phyloP scores from a whole-genome alignment of 2,329 filamentous ascomycete species.

The Aspergillus pseudoglaucus region DNA sequence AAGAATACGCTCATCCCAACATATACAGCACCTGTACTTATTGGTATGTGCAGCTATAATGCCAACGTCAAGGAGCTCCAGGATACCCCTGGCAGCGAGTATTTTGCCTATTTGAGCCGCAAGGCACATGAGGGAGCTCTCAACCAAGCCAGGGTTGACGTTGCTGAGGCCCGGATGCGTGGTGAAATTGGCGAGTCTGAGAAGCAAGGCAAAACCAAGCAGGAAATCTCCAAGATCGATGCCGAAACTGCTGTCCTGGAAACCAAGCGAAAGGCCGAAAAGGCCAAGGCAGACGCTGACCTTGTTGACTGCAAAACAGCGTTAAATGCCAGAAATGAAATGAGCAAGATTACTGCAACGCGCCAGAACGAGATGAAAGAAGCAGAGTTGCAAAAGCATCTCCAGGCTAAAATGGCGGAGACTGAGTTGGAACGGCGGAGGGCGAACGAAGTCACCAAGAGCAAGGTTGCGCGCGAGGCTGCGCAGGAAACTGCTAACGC shows the following conservation, averaged over 20 bases:
- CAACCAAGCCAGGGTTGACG: conserved; percentile 66
- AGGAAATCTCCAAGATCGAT: conserved; percentile 81
- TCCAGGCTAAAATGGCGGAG: conserved; percentile 68
- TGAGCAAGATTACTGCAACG: conserved; percentile 66
- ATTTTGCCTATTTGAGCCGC: conserved; percentile 73
- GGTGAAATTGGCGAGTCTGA: conserved; percentile 63
- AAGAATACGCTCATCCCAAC: conserved; percentile 15
- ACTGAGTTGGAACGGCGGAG: conserved; percentile 76
- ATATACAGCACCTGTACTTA: not conserved
- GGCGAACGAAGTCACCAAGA: conserved; percentile 71
- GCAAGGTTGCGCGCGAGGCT: conserved; percentile 47
- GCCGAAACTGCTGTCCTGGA: conserved; percentile 78
- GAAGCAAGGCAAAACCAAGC: conserved; percentile 72
- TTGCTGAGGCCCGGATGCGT: conserved; percentile 54
- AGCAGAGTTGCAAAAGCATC: conserved; percentile 70
- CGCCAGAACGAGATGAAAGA: conserved; percentile 69
- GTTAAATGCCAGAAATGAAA: conserved; percentile 66
- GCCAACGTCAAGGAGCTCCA: conserved; percentile 82
- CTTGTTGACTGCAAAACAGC: conserved; percentile 66
- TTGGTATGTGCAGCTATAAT: conserved; percentile 46
- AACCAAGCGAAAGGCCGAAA: conserved; percentile 77
- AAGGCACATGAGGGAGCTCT: conserved; percentile 81
- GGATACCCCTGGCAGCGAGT: conserved; percentile 73
- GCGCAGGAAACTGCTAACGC: conserved; percentile 43
- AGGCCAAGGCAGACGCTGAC: conserved; percentile 68